Conservation (phyloP, 257 asterid species). For the Marsdenia floribunda region DNA sequence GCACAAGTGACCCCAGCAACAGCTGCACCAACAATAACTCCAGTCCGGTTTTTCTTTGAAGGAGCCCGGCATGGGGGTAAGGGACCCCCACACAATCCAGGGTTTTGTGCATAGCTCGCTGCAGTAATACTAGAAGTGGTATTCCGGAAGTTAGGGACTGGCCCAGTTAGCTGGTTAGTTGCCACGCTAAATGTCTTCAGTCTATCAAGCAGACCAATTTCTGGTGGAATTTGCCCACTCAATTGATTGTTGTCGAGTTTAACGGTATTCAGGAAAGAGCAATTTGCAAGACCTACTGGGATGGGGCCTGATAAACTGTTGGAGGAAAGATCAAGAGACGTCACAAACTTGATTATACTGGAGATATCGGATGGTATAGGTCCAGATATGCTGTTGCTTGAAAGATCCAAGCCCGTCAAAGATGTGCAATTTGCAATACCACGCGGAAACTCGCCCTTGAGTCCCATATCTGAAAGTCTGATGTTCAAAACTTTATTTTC, state of each 20-base stretch:
- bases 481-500: constrained; percentile 64
- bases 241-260: constrained; percentile 55
- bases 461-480: constrained; percentile 57
- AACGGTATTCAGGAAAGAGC: constrained; percentile 46
- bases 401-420: constrained; percentile 74
- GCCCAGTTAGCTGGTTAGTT: constrained; percentile 29
- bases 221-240: constrained; percentile 31
- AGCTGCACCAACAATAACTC: constrained; percentile 32
- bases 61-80: constrained; percentile 29
- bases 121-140: background rate
- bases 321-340: constrained; percentile 68
- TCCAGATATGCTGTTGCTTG: constrained; percentile 54
- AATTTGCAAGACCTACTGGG: constrained; percentile 49
- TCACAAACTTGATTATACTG: constrained; percentile 25
- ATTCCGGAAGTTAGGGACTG: constrained; percentile 28
- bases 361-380: constrained; percentile 53
- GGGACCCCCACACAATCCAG: constrained; percentile 58
- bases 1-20: constrained; percentile 38
- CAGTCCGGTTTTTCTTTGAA: constrained; percentile 23
- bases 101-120: constrained; percentile 43
- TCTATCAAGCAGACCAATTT: constrained; percentile 29
- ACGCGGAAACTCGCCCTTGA: constrained; percentile 65
- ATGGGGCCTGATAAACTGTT: constrained; percentile 61
- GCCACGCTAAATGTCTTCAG: constrained; percentile 31
- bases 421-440: constrained; percentile 53